Conservation (phyloP, 2,329 filamentous ascomycete genomes). For the Westerdykella ornata region DNA sequence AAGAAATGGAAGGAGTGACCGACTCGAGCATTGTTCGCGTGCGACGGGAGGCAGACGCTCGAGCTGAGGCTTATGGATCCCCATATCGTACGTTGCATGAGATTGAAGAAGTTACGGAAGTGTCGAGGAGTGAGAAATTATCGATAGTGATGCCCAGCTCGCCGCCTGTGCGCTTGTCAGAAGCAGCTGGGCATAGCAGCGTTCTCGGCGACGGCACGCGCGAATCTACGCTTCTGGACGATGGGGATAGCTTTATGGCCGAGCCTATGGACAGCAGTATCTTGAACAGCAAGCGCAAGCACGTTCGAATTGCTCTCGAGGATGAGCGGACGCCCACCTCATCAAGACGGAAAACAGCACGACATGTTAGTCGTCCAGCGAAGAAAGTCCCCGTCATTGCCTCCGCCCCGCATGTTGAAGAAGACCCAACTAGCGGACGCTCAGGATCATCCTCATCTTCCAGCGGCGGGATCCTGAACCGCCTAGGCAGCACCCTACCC, state of each 20-base stretch:
- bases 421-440: too few relatives aligned
- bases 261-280: too few relatives aligned
- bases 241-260: neutral
- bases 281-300: too few relatives aligned
- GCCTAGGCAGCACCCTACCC: conserved; percentile 16
- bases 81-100: conserved; percentile 17
- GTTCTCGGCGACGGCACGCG: conserved; percentile 13
- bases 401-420: too few relatives aligned
- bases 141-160: too few relatives aligned
- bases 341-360: too few relatives aligned
- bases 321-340: too few relatives aligned
- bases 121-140: conserved; percentile 9
- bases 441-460: neutral
- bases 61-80: conserved; percentile 28
- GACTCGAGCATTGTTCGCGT: conserved; percentile 25
- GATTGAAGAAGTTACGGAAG: conserved; percentile 6
- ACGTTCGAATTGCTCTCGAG: too few relatives aligned
- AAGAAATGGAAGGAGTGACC: conserved; percentile 26
- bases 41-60: conserved; percentile 29
- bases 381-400: too few relatives aligned
- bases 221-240: conserved; percentile 12
- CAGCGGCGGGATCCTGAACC: conserved; percentile 12
- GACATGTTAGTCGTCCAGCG: too few relatives aligned
- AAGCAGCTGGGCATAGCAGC: neutral
- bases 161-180: too few relatives aligned